Base-by-base conservation (phyloP, 2,329 filamentous ascomycete genomes). In the Diaporthe citrichinensis region DNA sequence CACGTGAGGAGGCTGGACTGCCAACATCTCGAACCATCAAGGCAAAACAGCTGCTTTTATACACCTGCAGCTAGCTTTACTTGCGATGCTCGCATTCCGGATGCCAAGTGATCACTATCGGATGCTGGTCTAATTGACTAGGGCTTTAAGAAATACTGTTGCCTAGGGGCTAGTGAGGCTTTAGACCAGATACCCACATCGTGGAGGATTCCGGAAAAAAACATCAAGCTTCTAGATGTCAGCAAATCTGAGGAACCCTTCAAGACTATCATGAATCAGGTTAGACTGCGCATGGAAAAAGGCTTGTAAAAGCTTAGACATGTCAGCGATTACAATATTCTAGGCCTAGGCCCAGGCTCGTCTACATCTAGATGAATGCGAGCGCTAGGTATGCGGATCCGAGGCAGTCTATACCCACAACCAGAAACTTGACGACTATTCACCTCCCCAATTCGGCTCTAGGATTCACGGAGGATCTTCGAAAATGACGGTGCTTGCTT, bases 281-380 rank as follows among this genome's bases (percentile, higher is more conserved):
- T 17, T 67, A 67, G 61, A 23, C 4, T n/a, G 25, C 28, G 12
- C 6, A 34, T 31, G 10, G 2, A 34, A 17, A 34, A 34, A 49
- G n/a, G 61, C 61, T 49, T 67, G 17, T 10, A 36, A 67, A 49
- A 67, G 61, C 61, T 67, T 67, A 67, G 41, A 17, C 28, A 67
- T 67, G 61, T 67, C 61, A 67, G 61, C 61, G 41, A 15, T 9
- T n/a, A 67, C 17, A 31, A 12, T n/a, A 28, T n/a, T 67, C 61
- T 49, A 20, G 61, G 28, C 61, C 61, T 49, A 20, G 61, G 28
- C 61, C 28, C 61, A 34, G 61, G 14, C 28, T 67, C 23, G 12
- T 31, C 49, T 49, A 34, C 28, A n/a, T 49, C 8, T 23, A 23
- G 10, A 67, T 28, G 6, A 46, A 17, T 34, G 25, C 25, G 31